Base-by-base conservation (phyloP, 2,329 filamentous ascomycete genomes). In the Chaetomiaceae sp. region DNA sequence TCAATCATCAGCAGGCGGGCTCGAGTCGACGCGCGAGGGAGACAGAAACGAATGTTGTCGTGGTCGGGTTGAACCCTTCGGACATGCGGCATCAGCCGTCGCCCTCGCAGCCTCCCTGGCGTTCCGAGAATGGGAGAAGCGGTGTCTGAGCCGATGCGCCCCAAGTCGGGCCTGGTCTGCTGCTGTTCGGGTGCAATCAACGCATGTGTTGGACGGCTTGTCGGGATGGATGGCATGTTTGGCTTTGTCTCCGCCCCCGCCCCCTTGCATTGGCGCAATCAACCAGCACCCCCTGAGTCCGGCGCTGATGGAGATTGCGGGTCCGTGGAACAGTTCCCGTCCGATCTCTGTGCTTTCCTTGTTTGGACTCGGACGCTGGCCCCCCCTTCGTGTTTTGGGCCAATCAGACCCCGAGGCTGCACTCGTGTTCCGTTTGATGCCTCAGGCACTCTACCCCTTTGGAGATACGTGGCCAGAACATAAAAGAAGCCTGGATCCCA, bases 401-500 rank as follows among this genome's bases (percentile, higher is more conserved):
- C 59, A 61, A 62, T 60, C 57, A 61, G 23, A 30, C 16, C 25
- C 17, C 13, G 33, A 25, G 37, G 44, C 14, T 30, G 25, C 17
- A 1, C n/a, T 19, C 44, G 47, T 49, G 48, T 43, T 41, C 34
- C 45, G 7, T 2, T 27, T 44, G 4, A 21, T 55, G 59, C 60
- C 61, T 62, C 39, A 63, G 61, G 61, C 61, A n/a, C 48, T 3
- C 25, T n/a, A 12, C 41, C 55, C 58, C 58, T 34, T 56, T 55
- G 46, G 35, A 44, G 38, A 55, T 47, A 61, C 56, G 60, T 63
- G 59, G 44, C 58, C 61, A 56, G 52, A 62, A 61, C 56, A 59
- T 61, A 62, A 62, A 63, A 59, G 59, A 55, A 58, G 51, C 50
- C 55, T 48, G 51, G 41, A 45, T 55, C 58, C 55, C 53, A 41